Base-by-base conservation (phyloP, 306 rosid genomes). In the Phaseolus lunatus region DNA sequence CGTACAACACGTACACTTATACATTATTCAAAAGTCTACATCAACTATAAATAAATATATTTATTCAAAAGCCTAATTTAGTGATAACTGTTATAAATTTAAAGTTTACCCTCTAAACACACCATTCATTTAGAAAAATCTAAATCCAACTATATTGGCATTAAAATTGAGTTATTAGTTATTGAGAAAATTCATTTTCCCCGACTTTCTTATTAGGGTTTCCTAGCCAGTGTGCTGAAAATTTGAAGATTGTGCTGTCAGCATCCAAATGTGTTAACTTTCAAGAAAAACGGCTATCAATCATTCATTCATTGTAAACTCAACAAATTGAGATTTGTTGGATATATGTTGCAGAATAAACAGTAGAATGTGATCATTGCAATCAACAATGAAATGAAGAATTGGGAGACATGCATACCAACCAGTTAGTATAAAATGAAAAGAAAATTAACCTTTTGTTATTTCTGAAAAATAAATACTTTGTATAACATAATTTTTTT, bases 181-280 rank as follows among this genome's bases (percentile, higher is more conserved):
- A 8, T 12, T 44, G 45, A 56, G 19, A 59, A 24, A 7, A 43
- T 16, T 26, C 5, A 26, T 22, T 59, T 73, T 27, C 37, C 61
- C 23, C 3, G 68, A 41, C 54, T 15, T 22, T 73, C 48, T 61
- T 6, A 59, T 9, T 44, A 20, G 7, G 18, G 26, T 9, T 57
- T 23, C 35, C n/a, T 27, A 7, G 15, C 14, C 16, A 22, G 39
- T 54, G 20, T 53, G 20, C 18, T 58, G 13, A 41, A 35, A 26
- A 19, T 18, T 47, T 61, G 4, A 27, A 61, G 79, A 41, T 18
- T 18, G 31, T 47, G 61, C 2, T 56, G 15, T 75, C 79, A 75
- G 52, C 61, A 31, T 12, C 49, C 29, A 29, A 45, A 18, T 27
- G 8, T 57, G 10, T 26, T n/a, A 16, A 57, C 57, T 24, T 74